These are phyloP conservation scores for maize (Zea mays) DNA, from an alignment of 176 grass and related monocot species.

Conservation along the genomic window DNA sequence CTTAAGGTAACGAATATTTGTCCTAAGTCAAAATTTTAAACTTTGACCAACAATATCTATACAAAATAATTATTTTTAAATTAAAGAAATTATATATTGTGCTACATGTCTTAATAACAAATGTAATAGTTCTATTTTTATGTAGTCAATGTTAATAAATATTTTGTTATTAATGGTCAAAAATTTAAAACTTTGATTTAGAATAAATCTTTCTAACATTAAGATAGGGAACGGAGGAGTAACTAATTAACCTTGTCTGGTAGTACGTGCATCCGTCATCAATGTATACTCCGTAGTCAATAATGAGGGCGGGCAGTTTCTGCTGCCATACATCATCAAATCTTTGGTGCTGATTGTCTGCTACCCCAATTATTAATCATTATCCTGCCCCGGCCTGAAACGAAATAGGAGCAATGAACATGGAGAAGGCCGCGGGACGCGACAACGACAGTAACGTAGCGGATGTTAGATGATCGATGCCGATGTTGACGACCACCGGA, in stretches of 20 bases:
- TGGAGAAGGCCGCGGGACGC: neutral
- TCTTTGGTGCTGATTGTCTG: neutral
- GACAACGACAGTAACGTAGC: neutral
- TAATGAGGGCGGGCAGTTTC: neutral
- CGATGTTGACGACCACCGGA: neutral
- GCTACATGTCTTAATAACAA: no score
- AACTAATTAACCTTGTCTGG: neutral
- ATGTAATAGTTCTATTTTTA: no score
- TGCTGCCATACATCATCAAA: neutral
- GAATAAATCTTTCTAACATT: no score
- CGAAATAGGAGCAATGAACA: neutral
- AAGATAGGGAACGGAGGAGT: no score
- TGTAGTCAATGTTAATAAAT: no score
- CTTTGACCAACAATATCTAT: no score
- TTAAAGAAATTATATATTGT: no score
- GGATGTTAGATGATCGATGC: neutral
- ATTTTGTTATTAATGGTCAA: no score
- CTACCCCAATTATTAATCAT: neutral
- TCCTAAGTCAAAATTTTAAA: no score
- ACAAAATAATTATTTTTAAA: no score
- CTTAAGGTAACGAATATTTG: no score
- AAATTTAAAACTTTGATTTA: no score
- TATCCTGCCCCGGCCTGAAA: neutral
- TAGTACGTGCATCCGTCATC: neutral
- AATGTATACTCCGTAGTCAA: neutral